Conservation (phyloP, 1,284 basidiomycete species). For the Boletus mariae region DNA sequence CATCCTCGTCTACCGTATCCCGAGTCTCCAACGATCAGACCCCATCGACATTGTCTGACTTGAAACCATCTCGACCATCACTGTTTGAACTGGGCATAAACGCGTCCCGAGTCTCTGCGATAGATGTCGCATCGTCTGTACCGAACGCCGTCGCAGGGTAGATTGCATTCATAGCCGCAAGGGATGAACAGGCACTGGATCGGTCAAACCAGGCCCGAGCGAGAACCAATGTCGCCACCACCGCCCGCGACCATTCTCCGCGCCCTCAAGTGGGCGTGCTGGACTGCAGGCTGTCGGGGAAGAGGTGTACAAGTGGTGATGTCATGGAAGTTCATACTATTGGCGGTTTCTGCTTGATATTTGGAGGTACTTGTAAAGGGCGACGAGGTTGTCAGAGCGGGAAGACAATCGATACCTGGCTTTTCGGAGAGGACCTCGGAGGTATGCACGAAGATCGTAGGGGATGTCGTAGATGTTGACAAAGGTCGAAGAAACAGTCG, state of each 20-base stretch:
- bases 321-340: neutral
- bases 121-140: constrained; percentile 4
- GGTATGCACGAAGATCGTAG: no score
- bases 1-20: no score
- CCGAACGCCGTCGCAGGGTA: constrained; percentile 1
- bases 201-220: neutral
- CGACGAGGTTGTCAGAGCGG: neutral
- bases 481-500: no score
- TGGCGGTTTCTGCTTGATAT: neutral
- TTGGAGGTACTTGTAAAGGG: neutral
- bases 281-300: constrained; percentile 6
- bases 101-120: neutral
- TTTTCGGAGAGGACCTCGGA: no score
- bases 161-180: neutral
- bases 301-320: neutral
- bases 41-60: no score
- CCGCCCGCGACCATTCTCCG: constrained; percentile 3
- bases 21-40: no score
- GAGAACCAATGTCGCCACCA: constrained; percentile 6
- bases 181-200: neutral
- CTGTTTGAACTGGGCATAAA: no score
- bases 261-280: constrained; percentile 15
- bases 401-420: no score
- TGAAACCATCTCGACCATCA: no score
- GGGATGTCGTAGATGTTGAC: no score